Evolutionary conservation across 108 stramenopile species (phyloP), one percentile per base, ranked within the genome.

Genomic region (Nitzschia palea): DNA sequence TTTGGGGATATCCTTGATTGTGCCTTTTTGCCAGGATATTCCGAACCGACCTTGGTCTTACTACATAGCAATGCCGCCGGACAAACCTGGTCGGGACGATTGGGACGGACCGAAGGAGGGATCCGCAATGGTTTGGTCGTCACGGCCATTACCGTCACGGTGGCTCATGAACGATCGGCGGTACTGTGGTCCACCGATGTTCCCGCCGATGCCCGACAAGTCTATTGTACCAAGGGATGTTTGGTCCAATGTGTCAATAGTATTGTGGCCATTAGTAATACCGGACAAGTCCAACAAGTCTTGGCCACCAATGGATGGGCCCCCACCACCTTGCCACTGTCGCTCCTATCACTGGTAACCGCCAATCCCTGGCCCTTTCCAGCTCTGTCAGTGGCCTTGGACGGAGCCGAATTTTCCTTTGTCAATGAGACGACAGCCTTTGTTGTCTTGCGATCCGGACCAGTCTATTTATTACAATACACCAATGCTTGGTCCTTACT

Each of bases 241-340:
- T 33, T 95, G 35, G 87, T 91, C 15, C 70, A 85, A 56, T 88
- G 87, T 23, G 78, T 74, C 27, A 95, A 91, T 61, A 75, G 81
- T 8, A 44, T 95, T 43, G 59, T 85, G n/a, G 74, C 78, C 52
- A 70, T 91, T 8, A 53, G 68, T 37, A 79, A 78, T 61, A 79
- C 80, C 23, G 94, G 94, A 3, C 78, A 79, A 40, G 71, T 95
- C 43, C 45, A 77, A 53, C 76, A 86, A 44, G 78, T 77, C 26
- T 54, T 90, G 43, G 94, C 90, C 15, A 77, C 78, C 44, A 95
- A 95, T 71, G 94, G 94, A 18, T 95, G 86, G 80, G 90, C 84
- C 3, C 68, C 55, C 50, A 59, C 90, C 32, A 79, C 85, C 5
- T 66, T 84, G 30, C 85, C 87, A 0, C 36, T 78, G 20, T 65